Evolutionary conservation across 2,329 filamentous ascomycete genomes (phyloP), one percentile per base, ranked within the genome.

Genomic region (Trichoderma sp.): DNA sequence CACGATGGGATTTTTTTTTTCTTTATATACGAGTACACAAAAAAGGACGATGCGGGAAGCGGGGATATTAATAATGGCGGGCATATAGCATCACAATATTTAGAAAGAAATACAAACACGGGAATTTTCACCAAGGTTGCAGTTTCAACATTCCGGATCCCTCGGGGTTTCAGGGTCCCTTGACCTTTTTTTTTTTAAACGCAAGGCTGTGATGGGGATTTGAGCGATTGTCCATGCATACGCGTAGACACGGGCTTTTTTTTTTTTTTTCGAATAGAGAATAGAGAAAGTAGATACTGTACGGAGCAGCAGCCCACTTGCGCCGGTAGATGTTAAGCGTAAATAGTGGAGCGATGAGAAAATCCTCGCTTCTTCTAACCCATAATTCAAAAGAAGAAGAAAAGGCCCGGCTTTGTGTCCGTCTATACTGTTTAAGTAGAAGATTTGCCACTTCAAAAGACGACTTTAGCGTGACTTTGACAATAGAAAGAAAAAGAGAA

Each of bases 71-170:
- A 26, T 66, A 66, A 67, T 58, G 18, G 36, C 12, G 47, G 39
- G 39, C 12, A 36, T 34, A 6, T 56, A 66, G 9, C 28, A 34
- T 28, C 30, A 32, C 9, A 14, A 36, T 15, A 34, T 34, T 26
- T 30, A 58, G 65, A 68, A 68, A 39, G 65, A 68, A 68, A 68
- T 68, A 68, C 34, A 56, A 18, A 68, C 24, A 68, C 65, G 65
- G 53, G 53, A 68, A 58, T 43, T 65, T 60, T 32, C 65, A 43
- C 53, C 64, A 67, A 6, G 15, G 21, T 34, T 34, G 32, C 11
- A 18, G 14, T 18, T 34, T 15, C 28, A n/a, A 30, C 7, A 30
- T 18, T 30, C 21, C 47, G 21, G 56, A 32, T 32, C 15, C 5
- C 8, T 58, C 9, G 15, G 56, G 28, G 15, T 32, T 51, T 11